These are phyloP conservation scores for Nemania serpens DNA, from an alignment of 2,329 filamentous ascomycete species.

Conservation along the genomic window DNA sequence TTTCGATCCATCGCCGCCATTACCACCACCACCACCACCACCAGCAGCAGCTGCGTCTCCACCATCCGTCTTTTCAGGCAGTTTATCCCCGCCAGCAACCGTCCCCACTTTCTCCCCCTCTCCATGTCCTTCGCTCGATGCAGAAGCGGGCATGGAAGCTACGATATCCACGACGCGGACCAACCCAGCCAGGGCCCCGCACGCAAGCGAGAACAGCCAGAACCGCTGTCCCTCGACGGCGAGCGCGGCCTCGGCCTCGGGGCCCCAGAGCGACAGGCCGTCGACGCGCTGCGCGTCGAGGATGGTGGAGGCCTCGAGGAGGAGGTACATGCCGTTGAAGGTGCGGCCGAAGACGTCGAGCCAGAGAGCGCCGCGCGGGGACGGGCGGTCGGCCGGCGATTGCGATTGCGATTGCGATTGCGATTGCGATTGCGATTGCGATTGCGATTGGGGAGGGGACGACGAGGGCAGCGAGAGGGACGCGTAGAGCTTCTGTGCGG, in stretches of 20 bases:
- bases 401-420: neutral
- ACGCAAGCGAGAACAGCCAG: conserved; percentile 68
- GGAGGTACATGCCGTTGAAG: conserved; percentile 66
- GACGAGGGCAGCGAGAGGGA: neutral
- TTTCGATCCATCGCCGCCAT: conserved; percentile 27
- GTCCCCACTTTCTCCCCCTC: neutral
- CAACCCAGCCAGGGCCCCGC: conserved; percentile 52
- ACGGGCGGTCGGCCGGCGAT: neutral
- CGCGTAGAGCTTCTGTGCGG: conserved; percentile 51
- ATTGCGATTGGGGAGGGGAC: too few species aligned
- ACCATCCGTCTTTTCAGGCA: neutral
- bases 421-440: neutral
- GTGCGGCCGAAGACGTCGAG: conserved; percentile 62
- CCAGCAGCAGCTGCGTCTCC: neutral
- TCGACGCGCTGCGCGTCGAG: conserved; percentile 54
- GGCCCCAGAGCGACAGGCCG: conserved; percentile 57
- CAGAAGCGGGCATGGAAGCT: conserved; percentile 45
- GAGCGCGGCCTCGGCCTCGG: conserved; percentile 52
- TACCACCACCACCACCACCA: neutral
- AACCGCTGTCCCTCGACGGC: conserved; percentile 67
- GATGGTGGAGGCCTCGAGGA: conserved; percentile 68
- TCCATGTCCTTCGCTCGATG: conserved; percentile 34
- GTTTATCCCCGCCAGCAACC: neutral
- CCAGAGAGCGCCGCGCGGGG: conserved; percentile 37
- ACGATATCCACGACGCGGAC: conserved; percentile 48